Percentiles rank a stretch among this genome's conserved stretches.
phyloP scores from a whole-genome alignment of 139 green algal genomes.

The Eudorina sp. region DNA sequence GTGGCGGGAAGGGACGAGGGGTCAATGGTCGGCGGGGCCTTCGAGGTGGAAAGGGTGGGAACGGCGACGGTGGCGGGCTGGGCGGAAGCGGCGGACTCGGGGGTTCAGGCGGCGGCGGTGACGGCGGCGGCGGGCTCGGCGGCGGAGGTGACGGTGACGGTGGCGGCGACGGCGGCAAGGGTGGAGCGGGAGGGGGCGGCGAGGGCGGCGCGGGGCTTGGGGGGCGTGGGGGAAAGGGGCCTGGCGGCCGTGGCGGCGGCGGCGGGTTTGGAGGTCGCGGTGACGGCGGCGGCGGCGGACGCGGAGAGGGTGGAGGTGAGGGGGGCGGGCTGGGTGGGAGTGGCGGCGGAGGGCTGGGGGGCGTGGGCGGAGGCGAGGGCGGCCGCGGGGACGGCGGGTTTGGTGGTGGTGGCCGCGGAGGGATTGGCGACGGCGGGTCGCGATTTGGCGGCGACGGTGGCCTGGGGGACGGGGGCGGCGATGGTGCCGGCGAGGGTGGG shows the following conservation, averaged over 20 bases:
- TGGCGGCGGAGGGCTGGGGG: not conserved
- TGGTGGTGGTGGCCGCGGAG: not conserved
- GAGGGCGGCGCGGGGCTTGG: not conserved
- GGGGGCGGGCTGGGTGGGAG: not conserved
- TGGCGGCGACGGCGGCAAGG: not conserved
- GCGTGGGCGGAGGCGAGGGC: not conserved
- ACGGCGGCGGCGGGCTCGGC: not conserved
- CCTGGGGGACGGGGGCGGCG: not conserved
- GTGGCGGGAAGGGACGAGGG: not conserved
- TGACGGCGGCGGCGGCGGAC: not conserved
- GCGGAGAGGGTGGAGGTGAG: not conserved
- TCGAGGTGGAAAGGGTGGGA: slow-evolving; percentile 2
- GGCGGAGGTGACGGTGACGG: not conserved
- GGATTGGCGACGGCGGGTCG: not conserved
- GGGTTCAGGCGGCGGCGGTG: not conserved
- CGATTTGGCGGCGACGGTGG: not conserved
- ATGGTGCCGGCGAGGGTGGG: not conserved
- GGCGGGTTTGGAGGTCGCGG: not conserved
- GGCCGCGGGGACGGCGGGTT: not conserved
- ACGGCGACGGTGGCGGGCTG: not conserved
- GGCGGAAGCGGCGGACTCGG: not conserved
- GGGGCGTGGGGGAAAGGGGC: not conserved
- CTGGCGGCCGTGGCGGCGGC: not conserved
- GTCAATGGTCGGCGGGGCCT: not conserved
- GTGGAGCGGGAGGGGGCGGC: not conserved